Base-by-base conservation (phyloP, 768 basidiomycete species). In the Boletus bicolor region DNA sequence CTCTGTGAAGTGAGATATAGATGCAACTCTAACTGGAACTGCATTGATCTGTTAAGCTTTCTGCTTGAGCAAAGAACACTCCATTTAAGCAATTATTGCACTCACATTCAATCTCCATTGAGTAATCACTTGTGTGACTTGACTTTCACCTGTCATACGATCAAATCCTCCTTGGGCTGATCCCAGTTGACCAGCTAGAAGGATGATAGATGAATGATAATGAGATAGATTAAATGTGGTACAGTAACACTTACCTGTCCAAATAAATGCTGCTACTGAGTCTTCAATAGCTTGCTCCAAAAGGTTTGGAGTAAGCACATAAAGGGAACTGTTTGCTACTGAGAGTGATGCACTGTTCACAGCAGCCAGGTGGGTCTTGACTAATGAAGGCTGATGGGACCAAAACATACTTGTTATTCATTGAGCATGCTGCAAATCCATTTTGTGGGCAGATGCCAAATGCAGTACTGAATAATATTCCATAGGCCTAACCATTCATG, bases 21-120 rank as follows among this genome's bases (percentile, higher is more conserved):
- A 24, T 35, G 10, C 1, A 41, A 48, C 4, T 17, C 63, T 45
- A 9, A 61, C 63, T 19, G 62, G 59, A 38, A 59, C 21, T 12
- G 6, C 5, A 45, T 64, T 64, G 52, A 64, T 61, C 62, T 64
- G 17, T 14, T 0, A 12, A 15, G 3, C 5, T 11, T 0, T 30
- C 6, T 4, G 7, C 3, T 11, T 49, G 21, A 55, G 28, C 17
- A 12, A n/a, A 15, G 15, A 24, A 19, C 3, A 44, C 15, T 36
- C 3, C 2, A 17, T 6, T 0, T 5, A 30, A 46, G 10, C 6
- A 5, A 17, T 28, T 9, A 0, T 8, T 12, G 2, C 9, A 19
- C 62, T 53, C 11, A 63, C 62, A 56, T 63, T 53, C 28, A 63
- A 28, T 21, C 58, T 55, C 58, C 48, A 60, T 35, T 49, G 4